phyloP scores from a whole-genome alignment of 2,329 filamentous ascomycete species.

The Rosellinia necatrix region DNA sequence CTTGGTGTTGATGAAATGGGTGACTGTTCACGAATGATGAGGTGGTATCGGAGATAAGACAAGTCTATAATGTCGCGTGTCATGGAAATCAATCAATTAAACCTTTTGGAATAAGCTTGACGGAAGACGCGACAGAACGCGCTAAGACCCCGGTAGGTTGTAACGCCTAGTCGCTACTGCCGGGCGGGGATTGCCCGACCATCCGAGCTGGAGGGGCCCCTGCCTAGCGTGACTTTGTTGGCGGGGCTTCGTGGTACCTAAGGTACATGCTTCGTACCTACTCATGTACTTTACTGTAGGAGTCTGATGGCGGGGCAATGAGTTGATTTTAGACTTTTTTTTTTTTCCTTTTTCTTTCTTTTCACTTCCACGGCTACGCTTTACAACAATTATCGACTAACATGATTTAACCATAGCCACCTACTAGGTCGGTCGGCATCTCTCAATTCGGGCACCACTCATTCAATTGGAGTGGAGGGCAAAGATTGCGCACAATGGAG shows the following conservation, averaged over 20 bases:
- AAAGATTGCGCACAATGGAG: conserved; percentile 12
- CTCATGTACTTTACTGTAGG: too few species aligned
- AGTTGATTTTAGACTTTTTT: too few species aligned
- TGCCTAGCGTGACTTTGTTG: background rate
- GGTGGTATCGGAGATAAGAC: conserved; percentile 5
- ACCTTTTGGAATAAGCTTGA: too few species aligned
- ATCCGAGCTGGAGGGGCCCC: background rate
- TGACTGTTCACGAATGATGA: background rate
- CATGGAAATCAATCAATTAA: conserved; percentile 40
- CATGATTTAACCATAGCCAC: background rate
- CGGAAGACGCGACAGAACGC: conserved; percentile 37
- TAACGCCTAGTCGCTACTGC: too few species aligned
- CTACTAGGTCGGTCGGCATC: too few species aligned
- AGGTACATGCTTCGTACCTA: background rate
- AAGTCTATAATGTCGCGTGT: conserved; percentile 29
- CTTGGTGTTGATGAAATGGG: too few species aligned
- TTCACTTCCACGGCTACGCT: background rate
- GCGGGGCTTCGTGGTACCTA: background rate
- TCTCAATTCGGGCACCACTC: too few species aligned
- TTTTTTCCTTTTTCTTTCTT: background rate
- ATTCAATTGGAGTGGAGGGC: too few species aligned
- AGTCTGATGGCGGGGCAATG: conserved; percentile 13
- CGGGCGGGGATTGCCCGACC: too few species aligned
- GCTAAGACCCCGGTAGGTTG: conserved; percentile 31
- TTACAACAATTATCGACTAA: too few species aligned